These are phyloP conservation scores for Candida orba DNA, from an alignment of 805 yeast genomes.

Conservation along the genomic window DNA sequence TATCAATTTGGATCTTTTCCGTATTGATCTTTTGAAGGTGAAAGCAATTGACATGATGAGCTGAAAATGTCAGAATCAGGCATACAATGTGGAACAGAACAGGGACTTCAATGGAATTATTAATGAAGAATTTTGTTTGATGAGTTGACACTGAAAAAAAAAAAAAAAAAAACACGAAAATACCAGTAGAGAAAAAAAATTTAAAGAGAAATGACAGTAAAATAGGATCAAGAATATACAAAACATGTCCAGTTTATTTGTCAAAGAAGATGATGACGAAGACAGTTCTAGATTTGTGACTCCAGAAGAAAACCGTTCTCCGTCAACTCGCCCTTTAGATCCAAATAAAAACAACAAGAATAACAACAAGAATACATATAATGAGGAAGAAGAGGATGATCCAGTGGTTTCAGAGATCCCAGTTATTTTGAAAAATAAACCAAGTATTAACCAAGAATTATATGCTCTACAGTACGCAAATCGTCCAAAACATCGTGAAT, in stretches of 20 bases:
- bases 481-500: slow-evolving; percentile 37
- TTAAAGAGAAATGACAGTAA: neutral
- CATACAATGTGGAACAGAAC: too few species aligned
- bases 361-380: too few species aligned
- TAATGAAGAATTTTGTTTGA: too few species aligned
- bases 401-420: slow-evolving; percentile 59
- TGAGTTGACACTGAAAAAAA: too few species aligned
- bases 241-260: slow-evolving; percentile 6
- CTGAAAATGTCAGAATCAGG: too few species aligned
- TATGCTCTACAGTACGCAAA: slow-evolving; percentile 58
- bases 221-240: neutral
- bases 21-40: neutral
- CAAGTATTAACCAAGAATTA: slow-evolving; percentile 23
- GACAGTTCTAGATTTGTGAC: neutral
- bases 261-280: slow-evolving; percentile 6
- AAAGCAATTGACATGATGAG: too few species aligned
- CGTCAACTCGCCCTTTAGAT: too few species aligned
- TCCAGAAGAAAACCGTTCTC: neutral
- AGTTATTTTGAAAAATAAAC: slow-evolving; percentile 34
- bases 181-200: neutral
- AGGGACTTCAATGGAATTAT: too few species aligned
- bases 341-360: too few species aligned
- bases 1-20: neutral
- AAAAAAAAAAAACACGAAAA: too few species aligned
- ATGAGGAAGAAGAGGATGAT: slow-evolving; percentile 26